Base-by-base conservation (phyloP, 148 eudicot species). In the Chenopodium album region DNA sequence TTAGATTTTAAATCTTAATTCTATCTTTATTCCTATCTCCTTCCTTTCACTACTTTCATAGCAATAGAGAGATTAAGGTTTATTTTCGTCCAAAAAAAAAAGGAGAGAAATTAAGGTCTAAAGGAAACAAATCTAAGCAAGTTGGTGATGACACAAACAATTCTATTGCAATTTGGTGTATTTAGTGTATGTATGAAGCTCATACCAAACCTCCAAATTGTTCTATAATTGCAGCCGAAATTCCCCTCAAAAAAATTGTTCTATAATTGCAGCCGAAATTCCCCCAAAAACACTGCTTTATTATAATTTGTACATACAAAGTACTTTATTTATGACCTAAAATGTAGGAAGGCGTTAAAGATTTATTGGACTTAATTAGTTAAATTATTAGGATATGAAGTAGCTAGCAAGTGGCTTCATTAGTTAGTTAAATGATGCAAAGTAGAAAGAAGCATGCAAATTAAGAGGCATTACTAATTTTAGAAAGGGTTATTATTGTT, bases 401-500 rank as follows among this genome's bases (percentile, higher is more conserved):
- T 34, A 4, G 14, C 16, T 34, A 37, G 23, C 23, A 71, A 48
- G 52, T 48, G 52, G 52, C 11, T 48, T 48, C 1, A 48, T 48
- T 9, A 48, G 52, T 48, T 48, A 9, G 13, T 9, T 48, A 12
- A 48, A 52, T 9, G 28, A 54, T 71, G 44, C 4, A 1, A 6
- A 79, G 41, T 37, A 59, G 75, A 80, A 71, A 80, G 70, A 71
- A 59, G 41, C 59, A 80, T 11, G 60, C 7, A 60, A 22, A 80
- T 48, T 47, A n/a, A 70, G 52, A 54, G 54, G 54, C 41, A 4
- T 37, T 37, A 37, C 41, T 37, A 37, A 4, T 4, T 37, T 37
- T 37, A 37, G 41, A 37, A 37, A 37, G 41, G 41, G 0, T 37
- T 37, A 37, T 37, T 37, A 37, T 37, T 37, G 41, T 37, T 37